phyloP scores from a whole-genome alignment of 2,329 filamentous ascomycete genomes.

The Curvularia spicifera region DNA sequence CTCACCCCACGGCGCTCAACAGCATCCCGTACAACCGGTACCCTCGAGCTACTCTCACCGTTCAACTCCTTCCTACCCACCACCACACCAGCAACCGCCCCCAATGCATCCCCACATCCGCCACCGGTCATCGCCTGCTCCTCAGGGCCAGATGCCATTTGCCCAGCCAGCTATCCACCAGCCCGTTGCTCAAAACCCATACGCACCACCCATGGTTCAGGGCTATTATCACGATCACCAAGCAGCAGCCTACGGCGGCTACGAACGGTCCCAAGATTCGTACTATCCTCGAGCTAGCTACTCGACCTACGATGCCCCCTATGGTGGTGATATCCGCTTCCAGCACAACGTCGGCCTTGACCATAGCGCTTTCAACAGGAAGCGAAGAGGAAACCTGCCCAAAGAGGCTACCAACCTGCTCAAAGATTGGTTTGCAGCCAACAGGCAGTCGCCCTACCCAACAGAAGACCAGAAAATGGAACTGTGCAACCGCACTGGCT shows the following conservation, averaged over 20 bases:
- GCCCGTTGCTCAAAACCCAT: constrained; percentile 15
- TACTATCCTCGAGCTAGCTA: constrained; percentile 30
- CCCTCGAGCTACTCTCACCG: constrained; percentile 33
- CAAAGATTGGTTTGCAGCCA: constrained; percentile 72
- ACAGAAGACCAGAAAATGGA: constrained; percentile 87
- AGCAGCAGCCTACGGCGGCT: constrained; percentile 23
- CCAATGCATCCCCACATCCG: constrained; percentile 26
- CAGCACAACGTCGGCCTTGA: constrained; percentile 39
- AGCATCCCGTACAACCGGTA: constrained; percentile 10
- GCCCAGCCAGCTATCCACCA: constrained; percentile 18
- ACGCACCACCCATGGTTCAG: constrained; percentile 21
- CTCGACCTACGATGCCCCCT: constrained; percentile 27
- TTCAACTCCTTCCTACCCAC: constrained; percentile 35
- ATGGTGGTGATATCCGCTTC: constrained; percentile 38
- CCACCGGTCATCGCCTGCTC: constrained; percentile 37
- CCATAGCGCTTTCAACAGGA: constrained; percentile 51
- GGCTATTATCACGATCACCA: constrained; percentile 41
- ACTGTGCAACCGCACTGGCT: constrained; percentile 74
- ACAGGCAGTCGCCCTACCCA: constrained; percentile 73
- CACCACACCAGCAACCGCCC: constrained; percentile 16
- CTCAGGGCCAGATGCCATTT: constrained; percentile 27
- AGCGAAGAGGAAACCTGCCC: constrained; percentile 82
- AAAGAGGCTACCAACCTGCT: constrained; percentile 86
- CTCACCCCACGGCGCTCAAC: constrained; percentile 19
- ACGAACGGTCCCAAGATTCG: constrained; percentile 28